Evolutionary conservation across 1,284 basidiomycete genomes (phyloP).

Genomic region (Ustilago tritici): DNA sequence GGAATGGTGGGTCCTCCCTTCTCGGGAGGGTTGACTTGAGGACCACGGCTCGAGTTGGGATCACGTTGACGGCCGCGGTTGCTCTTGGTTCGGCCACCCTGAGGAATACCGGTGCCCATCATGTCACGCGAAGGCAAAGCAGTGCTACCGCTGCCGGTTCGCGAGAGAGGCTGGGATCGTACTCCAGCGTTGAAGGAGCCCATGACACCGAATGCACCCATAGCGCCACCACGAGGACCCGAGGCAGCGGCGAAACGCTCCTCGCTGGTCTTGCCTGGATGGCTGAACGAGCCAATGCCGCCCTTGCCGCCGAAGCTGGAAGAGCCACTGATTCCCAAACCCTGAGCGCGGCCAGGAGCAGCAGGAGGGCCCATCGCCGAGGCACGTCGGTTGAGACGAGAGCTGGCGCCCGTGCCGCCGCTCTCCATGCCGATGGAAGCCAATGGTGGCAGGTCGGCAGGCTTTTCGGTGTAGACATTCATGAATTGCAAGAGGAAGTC

Average conservation of each 20-base stretch:
- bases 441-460: slow-evolving; percentile 86
- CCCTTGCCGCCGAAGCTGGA: slow-evolving; percentile 62
- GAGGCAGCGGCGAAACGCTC: slow-evolving; percentile 67
- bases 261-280: slow-evolving; percentile 67
- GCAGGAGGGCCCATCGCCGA: slow-evolving; percentile 63
- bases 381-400: slow-evolving; percentile 55
- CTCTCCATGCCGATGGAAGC: slow-evolving; percentile 82
- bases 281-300: slow-evolving; percentile 58
- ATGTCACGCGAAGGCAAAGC: slow-evolving; percentile 67
- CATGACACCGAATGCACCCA: slow-evolving; percentile 66
- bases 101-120: slow-evolving; percentile 67
- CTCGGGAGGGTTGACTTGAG: slow-evolving; percentile 68
- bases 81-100: slow-evolving; percentile 64
- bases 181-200: slow-evolving; percentile 64
- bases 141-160: slow-evolving; percentile 66
- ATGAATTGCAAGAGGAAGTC: slow-evolving; percentile 99
- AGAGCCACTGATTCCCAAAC: slow-evolving; percentile 61
- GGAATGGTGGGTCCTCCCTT: slow-evolving; percentile 72
- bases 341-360: slow-evolving; percentile 54
- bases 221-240: slow-evolving; percentile 42
- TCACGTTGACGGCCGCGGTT: slow-evolving; percentile 67
- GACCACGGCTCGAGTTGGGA: slow-evolving; percentile 56
- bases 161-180: slow-evolving; percentile 65
- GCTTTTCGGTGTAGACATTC: slow-evolving; percentile 93
- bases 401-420: slow-evolving; percentile 53